phyloP scores from a whole-genome alignment of 257 asterid genomes.

The Knoxia roxburghii region DNA sequence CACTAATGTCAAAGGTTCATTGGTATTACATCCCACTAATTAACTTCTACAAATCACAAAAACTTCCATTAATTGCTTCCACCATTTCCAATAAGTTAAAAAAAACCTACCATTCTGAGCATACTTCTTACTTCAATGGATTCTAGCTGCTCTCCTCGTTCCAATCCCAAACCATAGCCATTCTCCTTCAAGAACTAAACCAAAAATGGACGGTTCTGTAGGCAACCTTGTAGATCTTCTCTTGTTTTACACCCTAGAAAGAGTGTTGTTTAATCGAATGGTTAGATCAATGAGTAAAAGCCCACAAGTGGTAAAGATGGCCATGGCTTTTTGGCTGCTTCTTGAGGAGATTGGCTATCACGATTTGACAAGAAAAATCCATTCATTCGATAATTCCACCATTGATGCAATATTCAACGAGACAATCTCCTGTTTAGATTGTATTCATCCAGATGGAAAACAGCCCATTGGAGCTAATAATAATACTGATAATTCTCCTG shows the following conservation, averaged over 20 bases:
- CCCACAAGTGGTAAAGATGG: conserved; percentile 16
- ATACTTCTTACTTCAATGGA: background rate
- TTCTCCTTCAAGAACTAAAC: background rate
- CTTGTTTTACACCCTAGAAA: conserved; percentile 16
- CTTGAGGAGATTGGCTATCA: conserved; percentile 19
- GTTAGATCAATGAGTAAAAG: conserved; percentile 9
- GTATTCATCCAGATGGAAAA: conserved; percentile 2
- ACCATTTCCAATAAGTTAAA: background rate
- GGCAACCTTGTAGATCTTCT: conserved; percentile 15
- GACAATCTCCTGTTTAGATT: conserved; percentile 8
- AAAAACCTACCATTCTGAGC: background rate
- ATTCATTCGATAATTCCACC: conserved; percentile 8
- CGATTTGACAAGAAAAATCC: conserved; percentile 13
- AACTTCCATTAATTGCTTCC: background rate
- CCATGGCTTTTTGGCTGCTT: conserved; percentile 17
- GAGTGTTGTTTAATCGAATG: conserved; percentile 16
- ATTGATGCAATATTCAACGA: conserved; percentile 9
- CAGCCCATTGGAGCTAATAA: background rate
- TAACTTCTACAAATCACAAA: background rate
- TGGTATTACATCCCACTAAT: background rate
- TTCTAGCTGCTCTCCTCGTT: background rate
- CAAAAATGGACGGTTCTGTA: conserved; percentile 10
- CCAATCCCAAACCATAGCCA: background rate
- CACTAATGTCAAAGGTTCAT: background rate
- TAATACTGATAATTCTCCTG: conserved; percentile 3